Evolutionary conservation across 352 stramenopile species (phyloP).

Genomic region (Phytopythium aichiense): DNA sequence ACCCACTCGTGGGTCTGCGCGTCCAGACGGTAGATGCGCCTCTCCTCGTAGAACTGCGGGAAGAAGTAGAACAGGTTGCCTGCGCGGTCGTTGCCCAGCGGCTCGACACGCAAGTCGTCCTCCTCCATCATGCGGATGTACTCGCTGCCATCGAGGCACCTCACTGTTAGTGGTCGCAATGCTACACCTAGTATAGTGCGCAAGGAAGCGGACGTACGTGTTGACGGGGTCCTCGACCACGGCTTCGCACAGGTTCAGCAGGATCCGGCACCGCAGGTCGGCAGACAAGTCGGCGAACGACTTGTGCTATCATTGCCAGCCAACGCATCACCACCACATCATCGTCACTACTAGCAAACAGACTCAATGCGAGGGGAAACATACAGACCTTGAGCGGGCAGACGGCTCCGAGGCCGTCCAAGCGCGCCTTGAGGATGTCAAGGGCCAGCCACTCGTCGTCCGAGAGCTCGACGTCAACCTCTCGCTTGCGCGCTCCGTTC

Average conservation of each 20-base stretch:
- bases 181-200: neutral
- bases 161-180: neutral
- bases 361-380: neutral
- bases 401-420: slow-evolving; percentile 43
- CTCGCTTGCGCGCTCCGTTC: slow-evolving; percentile 11
- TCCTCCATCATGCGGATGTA: slow-evolving; percentile 87
- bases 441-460: slow-evolving; percentile 76
- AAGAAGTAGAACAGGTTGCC: slow-evolving; percentile 85
- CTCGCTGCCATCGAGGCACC: slow-evolving; percentile 29
- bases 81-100: slow-evolving; percentile 63
- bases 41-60: slow-evolving; percentile 83
- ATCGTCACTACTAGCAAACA: slow-evolving; percentile 8
- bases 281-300: slow-evolving; percentile 69
- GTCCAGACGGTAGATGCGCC: slow-evolving; percentile 66
- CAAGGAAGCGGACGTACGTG: slow-evolving; percentile 34
- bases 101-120: slow-evolving; percentile 74
- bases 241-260: slow-evolving; percentile 79
- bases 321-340: neutral
- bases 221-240: slow-evolving; percentile 76
- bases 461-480: slow-evolving; percentile 71
- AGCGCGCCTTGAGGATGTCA: slow-evolving; percentile 52
- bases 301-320: slow-evolving; percentile 38
- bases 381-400: slow-evolving; percentile 49
- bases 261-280: slow-evolving; percentile 72
- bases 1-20: slow-evolving; percentile 44